These are phyloP conservation scores for Ilex aquifolium DNA, from an alignment of 257 asterid species.

Conservation along the genomic window DNA sequence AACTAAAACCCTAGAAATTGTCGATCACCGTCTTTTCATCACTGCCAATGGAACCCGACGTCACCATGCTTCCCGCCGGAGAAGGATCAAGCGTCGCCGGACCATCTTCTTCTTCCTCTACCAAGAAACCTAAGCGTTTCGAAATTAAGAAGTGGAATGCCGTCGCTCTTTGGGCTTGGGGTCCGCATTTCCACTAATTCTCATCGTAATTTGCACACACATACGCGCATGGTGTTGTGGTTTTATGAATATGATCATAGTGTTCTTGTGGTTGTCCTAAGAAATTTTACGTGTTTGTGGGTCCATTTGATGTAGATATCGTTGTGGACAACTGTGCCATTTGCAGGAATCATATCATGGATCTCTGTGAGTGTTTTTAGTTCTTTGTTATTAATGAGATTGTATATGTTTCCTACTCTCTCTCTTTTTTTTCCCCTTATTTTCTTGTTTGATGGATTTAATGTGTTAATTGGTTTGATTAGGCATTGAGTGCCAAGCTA, in stretches of 20 bases:
- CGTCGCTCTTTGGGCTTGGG: conserved; percentile 96
- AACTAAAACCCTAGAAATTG: too few species aligned
- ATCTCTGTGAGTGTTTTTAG: conserved; percentile 63
- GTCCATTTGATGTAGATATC: conserved; percentile 47
- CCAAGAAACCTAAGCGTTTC: conserved; percentile 66
- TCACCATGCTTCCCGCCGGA: conserved; percentile 67
- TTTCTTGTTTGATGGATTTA: background rate
- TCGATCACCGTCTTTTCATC: too few species aligned
- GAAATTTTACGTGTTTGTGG: background rate
- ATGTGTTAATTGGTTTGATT: conserved; percentile 1
- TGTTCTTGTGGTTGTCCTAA: background rate
- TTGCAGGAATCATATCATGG: conserved; percentile 97
- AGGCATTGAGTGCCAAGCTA: conserved; percentile 99
- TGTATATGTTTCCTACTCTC: background rate
- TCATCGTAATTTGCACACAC: conserved; percentile 11
- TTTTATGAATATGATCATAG: background rate
- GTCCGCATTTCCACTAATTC: conserved; percentile 20
- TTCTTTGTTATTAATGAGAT: background rate
- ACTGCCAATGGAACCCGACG: conserved; percentile 47
- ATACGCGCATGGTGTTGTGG: background rate
- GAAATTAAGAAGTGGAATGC: conserved; percentile 97
- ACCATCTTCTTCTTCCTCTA: conserved; percentile 40
- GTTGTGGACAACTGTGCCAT: conserved; percentile 97
- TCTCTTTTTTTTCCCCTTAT: background rate
- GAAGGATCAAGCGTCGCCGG: conserved; percentile 68